Evolutionary conservation across 2,329 filamentous ascomycete genomes (phyloP), one percentile per base, ranked within the genome.

Genomic region (Phoma sp.): DNA sequence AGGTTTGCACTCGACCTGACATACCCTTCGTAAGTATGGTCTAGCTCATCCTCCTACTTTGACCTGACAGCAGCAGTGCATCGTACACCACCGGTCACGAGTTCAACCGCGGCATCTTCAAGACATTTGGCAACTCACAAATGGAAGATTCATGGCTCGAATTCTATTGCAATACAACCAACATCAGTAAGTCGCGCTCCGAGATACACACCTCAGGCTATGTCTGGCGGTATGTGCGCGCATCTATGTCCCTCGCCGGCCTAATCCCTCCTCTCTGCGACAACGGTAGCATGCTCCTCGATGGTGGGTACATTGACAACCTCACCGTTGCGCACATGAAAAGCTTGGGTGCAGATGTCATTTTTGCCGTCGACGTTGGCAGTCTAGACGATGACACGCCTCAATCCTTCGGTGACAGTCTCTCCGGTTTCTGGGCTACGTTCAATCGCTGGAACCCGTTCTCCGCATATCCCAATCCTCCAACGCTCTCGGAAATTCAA

Each of bases 101-200:
- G 70, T 99, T 99, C 84, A 99, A 99, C 68, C 90, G 95, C 6
- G 95, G 95, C 36, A 97, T 99, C 62, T 99, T 97, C 85, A 99
- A 99, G 76, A 92, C 94, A 0, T 97, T 99, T 73, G 95, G 93
- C 13, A 92, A 97, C 69, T 91, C 91, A 9, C 95, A 98, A 72
- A 98, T 99, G 54, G 95, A 99, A 77, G 95, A 99, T 74, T 99
- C 98, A 70, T 99, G 95, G 95, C 84, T 99, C 10, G 92, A 96
- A 65, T 99, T 92, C 74, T 99, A 99, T 78, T 99, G 96, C 83
- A 99, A 99, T 77, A 98, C 95, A 0, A 99, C 96, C 33, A 99
- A 98, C 75, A 98, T 99, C 77, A 96, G 90, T 79, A 96, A 96
- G 75, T 95, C 90, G 58, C 85, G 94, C 19, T 87, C 87, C 3